Percentiles rank a stretch among this genome's conserved stretches.
phyloP scores from a whole-genome alignment of 768 basidiomycete genomes.

The Hypholoma sublateritium region DNA sequence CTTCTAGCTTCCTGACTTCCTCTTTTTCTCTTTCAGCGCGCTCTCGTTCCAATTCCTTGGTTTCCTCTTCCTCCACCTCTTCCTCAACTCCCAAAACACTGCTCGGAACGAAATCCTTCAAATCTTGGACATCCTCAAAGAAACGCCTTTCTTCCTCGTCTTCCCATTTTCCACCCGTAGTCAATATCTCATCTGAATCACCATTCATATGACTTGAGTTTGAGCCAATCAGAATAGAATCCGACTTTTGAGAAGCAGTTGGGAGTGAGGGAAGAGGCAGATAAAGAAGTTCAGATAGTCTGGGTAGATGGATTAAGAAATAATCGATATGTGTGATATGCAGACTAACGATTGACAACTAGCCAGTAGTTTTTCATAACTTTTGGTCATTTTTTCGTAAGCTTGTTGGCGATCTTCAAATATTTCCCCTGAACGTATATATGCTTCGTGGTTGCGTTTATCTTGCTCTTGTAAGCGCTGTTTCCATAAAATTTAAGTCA shows the following conservation, averaged over 20 bases:
- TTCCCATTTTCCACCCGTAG: conserved; percentile 88
- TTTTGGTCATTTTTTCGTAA: conserved; percentile 97
- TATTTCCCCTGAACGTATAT: conserved; percentile 98
- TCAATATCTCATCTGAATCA: conserved; percentile 56
- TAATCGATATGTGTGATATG: neutral
- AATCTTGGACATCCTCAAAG: conserved; percentile 89
- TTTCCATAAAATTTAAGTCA: neutral
- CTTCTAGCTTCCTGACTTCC: conserved; percentile 73
- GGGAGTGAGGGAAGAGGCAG: conserved; percentile 83
- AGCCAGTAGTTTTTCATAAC: conserved; percentile 87
- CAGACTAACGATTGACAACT: conserved; percentile 80
- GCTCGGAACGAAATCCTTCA: conserved; percentile 89
- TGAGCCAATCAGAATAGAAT: conserved; percentile 77
- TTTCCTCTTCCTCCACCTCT: conserved; percentile 43
- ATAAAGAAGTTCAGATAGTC: conserved; percentile 89
- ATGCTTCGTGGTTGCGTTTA: conserved; percentile 95
- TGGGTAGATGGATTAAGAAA: conserved; percentile 28
- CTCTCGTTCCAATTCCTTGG: conserved; percentile 50
- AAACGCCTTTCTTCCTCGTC: conserved; percentile 96
- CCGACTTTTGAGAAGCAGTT: conserved; percentile 74
- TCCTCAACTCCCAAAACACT: conserved; percentile 79
- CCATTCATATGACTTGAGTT: conserved; percentile 34
- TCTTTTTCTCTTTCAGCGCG: conserved; percentile 59
- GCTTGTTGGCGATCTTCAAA: conserved; percentile 99
- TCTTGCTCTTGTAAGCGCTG: conserved; percentile 97